phyloP scores from a whole-genome alignment of 768 basidiomycete species.

The Neoboletus subvelutipes region DNA sequence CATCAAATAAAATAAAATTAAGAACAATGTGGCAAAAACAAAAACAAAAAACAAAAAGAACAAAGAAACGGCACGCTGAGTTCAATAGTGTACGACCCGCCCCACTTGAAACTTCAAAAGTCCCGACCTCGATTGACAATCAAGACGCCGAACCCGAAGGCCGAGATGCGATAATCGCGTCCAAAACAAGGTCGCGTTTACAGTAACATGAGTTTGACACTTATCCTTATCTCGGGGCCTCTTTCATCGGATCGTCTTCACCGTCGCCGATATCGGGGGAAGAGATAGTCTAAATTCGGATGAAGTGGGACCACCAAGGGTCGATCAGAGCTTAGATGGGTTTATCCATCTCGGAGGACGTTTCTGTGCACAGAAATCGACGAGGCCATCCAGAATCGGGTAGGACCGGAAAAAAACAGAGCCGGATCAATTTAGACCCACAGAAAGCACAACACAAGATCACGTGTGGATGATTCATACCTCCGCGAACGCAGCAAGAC shows the following conservation, averaged over 20 bases:
- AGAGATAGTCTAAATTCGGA: background rate
- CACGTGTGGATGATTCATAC: constrained; percentile 15
- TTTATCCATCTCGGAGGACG: constrained; percentile 22
- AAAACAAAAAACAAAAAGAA: too few relatives aligned
- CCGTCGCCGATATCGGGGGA: background rate
- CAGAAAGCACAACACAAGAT: background rate
- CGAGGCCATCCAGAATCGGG: background rate
- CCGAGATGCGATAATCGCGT: background rate
- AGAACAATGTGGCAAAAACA: background rate
- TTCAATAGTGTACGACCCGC: background rate
- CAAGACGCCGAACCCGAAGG: background rate
- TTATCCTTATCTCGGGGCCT: background rate
- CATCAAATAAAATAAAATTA: background rate
- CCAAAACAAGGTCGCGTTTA: background rate
- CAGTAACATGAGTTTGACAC: background rate
- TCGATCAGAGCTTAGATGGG: constrained; percentile 20
- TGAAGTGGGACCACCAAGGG: background rate
- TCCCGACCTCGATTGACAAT: background rate
- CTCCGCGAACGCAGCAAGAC: constrained; percentile 61
- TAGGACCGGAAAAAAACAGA: constrained; percentile 2
- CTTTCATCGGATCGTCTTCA: background rate
- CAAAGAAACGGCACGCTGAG: background rate
- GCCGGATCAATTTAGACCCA: background rate
- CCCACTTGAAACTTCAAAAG: background rate
- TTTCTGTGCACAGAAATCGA: constrained; percentile 9